Evolutionary conservation across 2,329 filamentous ascomycete species (phyloP).

Genomic region (Sclerotinia subarctica): DNA sequence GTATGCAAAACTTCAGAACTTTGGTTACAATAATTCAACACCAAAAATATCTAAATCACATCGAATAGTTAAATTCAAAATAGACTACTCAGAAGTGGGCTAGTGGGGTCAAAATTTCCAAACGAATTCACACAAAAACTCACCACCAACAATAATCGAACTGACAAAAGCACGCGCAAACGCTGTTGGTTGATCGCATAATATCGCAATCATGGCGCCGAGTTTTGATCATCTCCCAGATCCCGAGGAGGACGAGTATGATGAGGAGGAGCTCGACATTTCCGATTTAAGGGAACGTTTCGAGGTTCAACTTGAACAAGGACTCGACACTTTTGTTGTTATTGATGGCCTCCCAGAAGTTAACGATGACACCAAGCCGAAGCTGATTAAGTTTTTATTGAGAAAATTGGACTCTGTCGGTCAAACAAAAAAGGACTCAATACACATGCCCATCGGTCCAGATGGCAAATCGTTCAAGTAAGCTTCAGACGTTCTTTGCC

Average conservation of each 20-base stretch:
- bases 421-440: slow-evolving; percentile 77
- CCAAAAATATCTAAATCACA: background rate
- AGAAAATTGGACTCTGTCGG: slow-evolving; percentile 88
- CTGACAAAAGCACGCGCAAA: slow-evolving; percentile 20
- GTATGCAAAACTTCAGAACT: background rate
- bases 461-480: slow-evolving; percentile 84
- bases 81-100: slow-evolving; percentile 18
- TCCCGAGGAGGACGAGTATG: slow-evolving; percentile 80
- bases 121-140: slow-evolving; percentile 23
- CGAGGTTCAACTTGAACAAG: slow-evolving; percentile 92
- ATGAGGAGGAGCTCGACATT: slow-evolving; percentile 93
- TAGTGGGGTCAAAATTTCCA: slow-evolving; percentile 22
- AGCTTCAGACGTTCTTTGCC: slow-evolving; percentile 36
- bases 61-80: slow-evolving; percentile 11
- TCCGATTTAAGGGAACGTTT: slow-evolving; percentile 92
- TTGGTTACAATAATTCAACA: slow-evolving; percentile 5
- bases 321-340: slow-evolving; percentile 93
- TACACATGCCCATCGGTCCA: slow-evolving; percentile 92
- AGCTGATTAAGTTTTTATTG: slow-evolving; percentile 92
- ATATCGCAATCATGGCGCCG: slow-evolving; percentile 71
- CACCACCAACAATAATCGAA: slow-evolving; percentile 15
- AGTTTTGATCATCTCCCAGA: slow-evolving; percentile 91
- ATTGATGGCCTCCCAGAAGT: slow-evolving; percentile 91
- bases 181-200: slow-evolving; percentile 18
- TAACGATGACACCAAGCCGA: slow-evolving; percentile 84